These are phyloP conservation scores for Naematelia aurantialba DNA, from an alignment of 768 basidiomycete genomes.

Conservation along the genomic window DNA sequence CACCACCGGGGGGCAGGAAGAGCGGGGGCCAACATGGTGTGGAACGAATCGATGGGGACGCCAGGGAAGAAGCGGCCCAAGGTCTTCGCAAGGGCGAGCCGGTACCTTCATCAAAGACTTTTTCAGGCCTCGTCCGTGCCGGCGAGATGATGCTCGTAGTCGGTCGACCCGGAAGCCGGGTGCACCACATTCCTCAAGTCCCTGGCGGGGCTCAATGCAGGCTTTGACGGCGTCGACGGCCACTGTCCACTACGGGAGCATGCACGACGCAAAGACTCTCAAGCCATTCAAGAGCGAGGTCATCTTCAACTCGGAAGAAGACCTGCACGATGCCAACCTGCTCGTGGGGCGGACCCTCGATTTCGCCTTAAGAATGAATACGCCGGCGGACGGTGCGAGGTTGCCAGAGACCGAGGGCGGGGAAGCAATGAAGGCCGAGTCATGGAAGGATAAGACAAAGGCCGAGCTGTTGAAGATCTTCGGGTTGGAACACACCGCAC, in stretches of 20 bases:
- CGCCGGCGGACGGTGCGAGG: conserved; percentile 26
- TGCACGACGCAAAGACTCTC: conserved; percentile 28
- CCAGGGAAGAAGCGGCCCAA: conserved; percentile 24
- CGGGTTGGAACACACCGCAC: conserved; percentile 40
- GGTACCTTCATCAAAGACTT: conserved; percentile 55
- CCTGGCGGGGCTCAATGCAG: conserved; percentile 67
- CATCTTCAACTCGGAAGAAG: conserved; percentile 40
- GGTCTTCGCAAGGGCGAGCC: conserved; percentile 31
- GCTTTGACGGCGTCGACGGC: conserved; percentile 68
- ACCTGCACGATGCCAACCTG: conserved; percentile 40
- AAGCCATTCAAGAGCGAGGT: conserved; percentile 30
- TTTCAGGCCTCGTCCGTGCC: conserved; percentile 59
- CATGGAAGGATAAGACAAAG: conserved; percentile 51
- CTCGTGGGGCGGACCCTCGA: conserved; percentile 43
- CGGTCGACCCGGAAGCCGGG: conserved; percentile 76
- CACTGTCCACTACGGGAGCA: conserved; percentile 63
- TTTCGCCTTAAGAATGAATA: conserved; percentile 41
- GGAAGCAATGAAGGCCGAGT: conserved; percentile 20
- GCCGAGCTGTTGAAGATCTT: conserved; percentile 45
- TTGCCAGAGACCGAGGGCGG: conserved; percentile 13
- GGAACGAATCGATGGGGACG: conserved; percentile 2
- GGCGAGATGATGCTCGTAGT: conserved; percentile 62
- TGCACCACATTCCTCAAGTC: conserved; percentile 77
- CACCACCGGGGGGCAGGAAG: not conserved
- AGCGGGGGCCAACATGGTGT: not conserved